Evolutionary conservation across 352 stramenopile genomes (phyloP), one percentile per base, ranked within the genome.

Genomic region (Thalassiosira mediterranea): DNA sequence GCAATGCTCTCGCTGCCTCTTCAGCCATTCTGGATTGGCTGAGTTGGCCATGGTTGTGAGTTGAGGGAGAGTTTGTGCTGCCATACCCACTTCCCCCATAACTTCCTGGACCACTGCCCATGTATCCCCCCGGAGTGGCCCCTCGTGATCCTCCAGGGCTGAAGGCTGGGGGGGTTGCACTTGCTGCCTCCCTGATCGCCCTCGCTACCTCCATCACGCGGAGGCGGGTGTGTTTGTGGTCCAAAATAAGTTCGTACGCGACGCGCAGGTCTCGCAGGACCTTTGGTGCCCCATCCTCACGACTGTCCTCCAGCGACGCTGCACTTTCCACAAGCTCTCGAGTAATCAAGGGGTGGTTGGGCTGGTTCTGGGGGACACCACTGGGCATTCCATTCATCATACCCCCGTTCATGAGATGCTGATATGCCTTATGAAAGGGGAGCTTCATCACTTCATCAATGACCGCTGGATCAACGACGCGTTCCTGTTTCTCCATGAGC

Each of bases 211-310:
- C 89, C 87, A 92, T 92, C 5, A 98, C 95, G 37, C 96, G 93
- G 44, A 97, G 95, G 63, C 96, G 95, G 3, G 96, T 96, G 54
- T 98, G 97, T 84, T 99, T 98, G 83, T 98, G 96, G 81, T 98
- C 96, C 37, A 98, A 88, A 57, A 98, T 96, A 3, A 99, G 87
- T 75, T 99, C 96, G 80, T 99, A 99, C 2, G 95, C 93, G 76
- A 98, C 96, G 46, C 95, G 95, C 59, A 98, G 78, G 53, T 94
- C 90, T 67, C 81, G 68, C 37, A 93, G 64, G 26, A 92, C 62
- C 67, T 93, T 93, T 13, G 86, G 83, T 10, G 86, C 83, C 31
- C 84, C 79, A 58, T 81, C 84, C 37, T 93, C 83, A 31, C 87
- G 86, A 60, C 72, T 89, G 67, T 93, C 82, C 67, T 93, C 84